phyloP scores from a whole-genome alignment of 495 filamentous ascomycete genomes.

The Talaromyces adpressus region DNA sequence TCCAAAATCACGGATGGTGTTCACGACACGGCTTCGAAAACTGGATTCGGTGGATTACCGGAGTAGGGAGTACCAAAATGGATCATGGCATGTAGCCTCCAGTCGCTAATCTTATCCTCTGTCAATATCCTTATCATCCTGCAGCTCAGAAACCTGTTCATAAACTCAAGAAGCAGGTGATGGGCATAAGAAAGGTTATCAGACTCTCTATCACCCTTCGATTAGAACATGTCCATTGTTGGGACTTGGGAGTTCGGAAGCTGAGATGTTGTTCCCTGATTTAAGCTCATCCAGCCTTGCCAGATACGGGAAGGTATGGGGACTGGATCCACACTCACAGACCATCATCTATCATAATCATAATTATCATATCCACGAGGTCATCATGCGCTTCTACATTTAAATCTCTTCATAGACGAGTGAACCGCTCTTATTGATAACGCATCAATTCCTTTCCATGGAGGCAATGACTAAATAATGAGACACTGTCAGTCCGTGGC shows the following conservation, averaged over 20 bases:
- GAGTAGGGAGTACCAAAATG: neutral
- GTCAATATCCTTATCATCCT: neutral
- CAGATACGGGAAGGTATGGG: neutral
- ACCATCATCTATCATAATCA: neutral
- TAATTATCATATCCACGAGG: neutral
- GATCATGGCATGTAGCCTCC: neutral
- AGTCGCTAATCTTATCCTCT: neutral
- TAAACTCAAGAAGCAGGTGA: neutral
- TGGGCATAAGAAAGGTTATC: neutral
- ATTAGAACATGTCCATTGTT: neutral
- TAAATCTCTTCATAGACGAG: neutral
- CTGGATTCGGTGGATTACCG: neutral
- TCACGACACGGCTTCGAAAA: neutral
- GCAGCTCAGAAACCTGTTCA: neutral
- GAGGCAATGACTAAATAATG: neutral
- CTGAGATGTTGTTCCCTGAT: neutral
- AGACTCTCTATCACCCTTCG: neutral
- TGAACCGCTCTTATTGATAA: neutral
- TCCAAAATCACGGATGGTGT: neutral
- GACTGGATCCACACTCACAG: neutral
- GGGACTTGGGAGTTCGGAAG: neutral
- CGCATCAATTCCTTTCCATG: neutral
- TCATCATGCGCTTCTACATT: neutral
- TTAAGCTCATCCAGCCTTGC: conserved; percentile 3
- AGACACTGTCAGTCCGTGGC: neutral